Evolutionary conservation across 192 early-diverging fungal species (phyloP).

Genomic region (Radiomyces spectabilis): DNA sequence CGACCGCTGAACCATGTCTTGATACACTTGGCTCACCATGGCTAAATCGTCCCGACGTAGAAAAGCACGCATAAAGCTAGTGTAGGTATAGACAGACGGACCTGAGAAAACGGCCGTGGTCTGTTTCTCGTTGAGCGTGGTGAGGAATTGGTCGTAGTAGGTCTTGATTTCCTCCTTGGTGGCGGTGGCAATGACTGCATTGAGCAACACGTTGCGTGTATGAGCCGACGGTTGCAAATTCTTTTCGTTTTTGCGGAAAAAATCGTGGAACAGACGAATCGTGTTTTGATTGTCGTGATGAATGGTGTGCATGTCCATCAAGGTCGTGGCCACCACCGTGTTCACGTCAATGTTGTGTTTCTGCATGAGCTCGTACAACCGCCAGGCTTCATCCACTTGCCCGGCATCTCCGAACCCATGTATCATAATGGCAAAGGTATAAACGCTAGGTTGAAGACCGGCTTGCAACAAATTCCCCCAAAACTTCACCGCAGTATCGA

Average conservation of each 20-base stretch:
- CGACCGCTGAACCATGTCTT: constrained; percentile 19
- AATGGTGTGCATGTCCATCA: constrained; percentile 25
- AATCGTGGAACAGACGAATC: constrained; percentile 15
- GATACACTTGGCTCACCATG: constrained; percentile 19
- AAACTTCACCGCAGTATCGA: constrained; percentile 24
- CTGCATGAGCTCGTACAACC: constrained; percentile 22
- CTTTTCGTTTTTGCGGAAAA: constrained; percentile 5
- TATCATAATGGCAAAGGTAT: constrained; percentile 31
- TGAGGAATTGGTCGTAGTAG: constrained; percentile 17
- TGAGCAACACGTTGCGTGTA: constrained; percentile 20
- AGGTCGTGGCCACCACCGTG: constrained; percentile 11
- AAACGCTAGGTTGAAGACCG: constrained; percentile 28
- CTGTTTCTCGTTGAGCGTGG: neutral
- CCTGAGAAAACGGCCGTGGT: neutral
- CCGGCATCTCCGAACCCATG: constrained; percentile 14
- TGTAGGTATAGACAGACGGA: constrained; percentile 24
- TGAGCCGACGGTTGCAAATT: constrained; percentile 3
- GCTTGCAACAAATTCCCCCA: constrained; percentile 18
- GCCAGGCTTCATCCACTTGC: constrained; percentile 29
- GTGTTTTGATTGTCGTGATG: constrained; percentile 20
- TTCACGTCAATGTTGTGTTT: constrained; percentile 7
- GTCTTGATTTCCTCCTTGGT: neutral
- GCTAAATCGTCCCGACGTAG: constrained; percentile 14
- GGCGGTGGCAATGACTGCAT: constrained; percentile 14
- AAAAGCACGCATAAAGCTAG: constrained; percentile 29